Evolutionary conservation across 305 asterid genomes (phyloP).

Genomic region (Ilex paraguariensis): DNA sequence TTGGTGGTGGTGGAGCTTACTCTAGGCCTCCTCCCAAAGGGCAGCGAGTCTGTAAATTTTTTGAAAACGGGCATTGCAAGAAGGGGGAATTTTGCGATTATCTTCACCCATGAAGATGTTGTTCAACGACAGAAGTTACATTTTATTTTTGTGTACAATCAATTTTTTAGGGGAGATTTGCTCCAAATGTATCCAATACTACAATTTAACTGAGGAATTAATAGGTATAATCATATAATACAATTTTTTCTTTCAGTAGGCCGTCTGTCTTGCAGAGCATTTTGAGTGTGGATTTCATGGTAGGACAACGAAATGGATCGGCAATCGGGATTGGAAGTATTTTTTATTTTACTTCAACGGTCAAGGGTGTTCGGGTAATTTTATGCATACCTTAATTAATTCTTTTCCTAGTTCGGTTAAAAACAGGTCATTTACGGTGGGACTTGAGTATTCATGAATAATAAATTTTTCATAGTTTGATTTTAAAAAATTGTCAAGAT

Average conservation of each 20-base stretch:
- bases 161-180: slow-evolving; percentile 6
- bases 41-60: slow-evolving; percentile 82
- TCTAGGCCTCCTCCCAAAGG: slow-evolving; percentile 59
- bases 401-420: too few species aligned
- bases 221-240: slow-evolving; percentile 4
- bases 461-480: too few species aligned
- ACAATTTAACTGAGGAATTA: slow-evolving; percentile 7
- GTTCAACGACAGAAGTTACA: background rate
- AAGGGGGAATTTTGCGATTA: slow-evolving; percentile 88
- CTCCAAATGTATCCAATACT: slow-evolving; percentile 14
- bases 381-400: too few species aligned
- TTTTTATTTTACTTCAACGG: too few species aligned
- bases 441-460: too few species aligned
- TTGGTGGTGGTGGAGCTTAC: slow-evolving; percentile 58
- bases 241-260: background rate
- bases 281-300: too few species aligned
- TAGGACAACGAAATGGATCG: too few species aligned
- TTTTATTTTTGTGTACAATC: slow-evolving; percentile 15
- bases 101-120: slow-evolving; percentile 51
- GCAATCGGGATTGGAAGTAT: too few species aligned
- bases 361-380: too few species aligned
- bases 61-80: slow-evolving; percentile 80
- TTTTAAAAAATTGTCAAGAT: too few species aligned
- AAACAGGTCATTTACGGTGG: too few species aligned
- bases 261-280: too few species aligned